Base-by-base conservation (phyloP, 192 early-diverging fungal genomes). In the Coemansia aciculifera region DNA sequence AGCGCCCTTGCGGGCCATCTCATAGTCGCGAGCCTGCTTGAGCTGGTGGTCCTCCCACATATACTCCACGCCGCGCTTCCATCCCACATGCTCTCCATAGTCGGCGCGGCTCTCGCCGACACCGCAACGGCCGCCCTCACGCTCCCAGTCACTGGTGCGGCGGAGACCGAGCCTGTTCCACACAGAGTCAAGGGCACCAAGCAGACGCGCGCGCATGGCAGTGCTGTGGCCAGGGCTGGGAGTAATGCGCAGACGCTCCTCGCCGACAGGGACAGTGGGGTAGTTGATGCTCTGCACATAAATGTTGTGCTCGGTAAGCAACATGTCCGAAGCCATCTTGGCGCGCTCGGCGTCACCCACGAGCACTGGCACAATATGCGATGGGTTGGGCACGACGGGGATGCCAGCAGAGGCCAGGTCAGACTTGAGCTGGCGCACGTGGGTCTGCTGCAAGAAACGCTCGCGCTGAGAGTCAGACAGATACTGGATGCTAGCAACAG, bases 231-330 rank as follows among this genome's bases (percentile, higher is more conserved):
- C 96, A 31, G 97, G 97, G 57, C 96, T 94, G 3, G 97, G 97
- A 11, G 97, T 99, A 84, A 99, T 97, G 37, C 97, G 90, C 64
- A 99, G 89, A 56, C 97, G 89, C 84, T 99, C 97, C 83, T 99
- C 92, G 48, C 97, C 97, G 6, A 88, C 87, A 52, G 92, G 81
- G 12, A 99, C 95, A 29, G 97, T 99, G 29, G 97, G 97, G 83
- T 94, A 99, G 86, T 99, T 99, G 88, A 99, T 99, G 76, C 86
- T 89, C 85, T 99, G 97, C 43, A 98, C 97, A 79, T 99, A 99
- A 75, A 99, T 97, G 64, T 86, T 87, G 85, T 94, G 92, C 67
- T 94, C 89, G 83, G 74, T 78, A 39, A 99, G 83, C 54, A 99
- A 84, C 86, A 96, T 91, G 79, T 99, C 97, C 31, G 92, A 94